Base-by-base conservation (phyloP, 2,329 filamentous ascomycete genomes). In the Colletotrichum sp. region DNA sequence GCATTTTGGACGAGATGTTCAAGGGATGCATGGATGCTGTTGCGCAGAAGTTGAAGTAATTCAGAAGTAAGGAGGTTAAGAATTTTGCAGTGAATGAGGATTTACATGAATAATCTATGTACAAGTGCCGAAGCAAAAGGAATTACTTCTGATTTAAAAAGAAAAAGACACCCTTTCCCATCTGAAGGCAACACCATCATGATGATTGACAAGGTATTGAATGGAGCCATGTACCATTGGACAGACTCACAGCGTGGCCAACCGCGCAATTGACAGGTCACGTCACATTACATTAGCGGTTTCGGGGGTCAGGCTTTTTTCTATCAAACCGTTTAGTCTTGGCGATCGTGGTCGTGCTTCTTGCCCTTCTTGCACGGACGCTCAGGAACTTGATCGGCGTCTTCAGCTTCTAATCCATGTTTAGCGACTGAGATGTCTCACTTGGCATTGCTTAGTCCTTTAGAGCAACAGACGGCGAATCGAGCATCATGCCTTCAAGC, bases 361-460 rank as follows among this genome's bases (percentile, higher is more conserved):
- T 65, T 71, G 59, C 32, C 34, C 36, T 63, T 75, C 72, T 72
- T 72, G 62, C 72, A 75, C 26, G 68, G 52, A 62, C 60, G 36
- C 36, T 63, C 36, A 9, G 39, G 21, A 10, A 21, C 36, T 21
- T 28, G 52, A 62, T 66, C 69, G 30, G 62, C 28, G 13, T 15
- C 24, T 30, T 66, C 67, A 59, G 60, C 21, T 36, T 18, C 30
- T 36, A 57, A 67, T 39, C 32, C 62, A 72, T 52, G 52, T 72
- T 75, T 75, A 75, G 69, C 62, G 30, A 75, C 55, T 21, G 15
- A 32, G 26, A 16, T 60, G 49, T 75, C 69, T 63, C 36, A 67
- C 72, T 55, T 67, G 36, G 63, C 63, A 68, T 21, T 63, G 52
- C 55, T 68, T 32, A 3, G 39, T 36, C n/a, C 16, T 34, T 6